Conservation (phyloP, 306 rosid genomes). For the Cucurbita ficifolia region DNA sequence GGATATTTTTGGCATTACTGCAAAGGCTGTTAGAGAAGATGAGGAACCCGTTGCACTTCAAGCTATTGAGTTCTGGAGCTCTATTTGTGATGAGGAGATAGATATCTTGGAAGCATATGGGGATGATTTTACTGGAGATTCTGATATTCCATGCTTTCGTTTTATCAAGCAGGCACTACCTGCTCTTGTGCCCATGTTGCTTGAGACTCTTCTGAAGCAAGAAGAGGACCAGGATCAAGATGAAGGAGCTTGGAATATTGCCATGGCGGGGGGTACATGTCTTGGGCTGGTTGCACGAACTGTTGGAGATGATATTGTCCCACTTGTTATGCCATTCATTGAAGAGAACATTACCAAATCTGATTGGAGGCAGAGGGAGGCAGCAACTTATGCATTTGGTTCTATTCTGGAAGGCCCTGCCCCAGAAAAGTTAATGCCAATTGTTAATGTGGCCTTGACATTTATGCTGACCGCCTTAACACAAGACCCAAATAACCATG, state of each 20-base stretch:
- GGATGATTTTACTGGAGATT: slow-evolving; percentile 65
- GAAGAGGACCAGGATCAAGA: slow-evolving; percentile 97
- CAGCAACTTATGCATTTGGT: slow-evolving; percentile 93
- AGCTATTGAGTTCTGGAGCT: slow-evolving; percentile 92
- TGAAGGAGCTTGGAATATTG: slow-evolving; percentile 97
- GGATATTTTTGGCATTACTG: slow-evolving; percentile 67
- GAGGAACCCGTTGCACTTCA: slow-evolving; percentile 91
- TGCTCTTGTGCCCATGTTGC: slow-evolving; percentile 64
- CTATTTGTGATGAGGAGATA: slow-evolving; percentile 89
- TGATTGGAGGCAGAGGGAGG: slow-evolving; percentile 95
- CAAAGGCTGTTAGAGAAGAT: slow-evolving; percentile 84
- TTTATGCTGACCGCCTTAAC: slow-evolving; percentile 74
- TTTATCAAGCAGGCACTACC: slow-evolving; percentile 85
- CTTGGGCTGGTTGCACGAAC: slow-evolving; percentile 87
- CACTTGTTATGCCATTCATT: slow-evolving; percentile 84
- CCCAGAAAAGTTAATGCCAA: slow-evolving; percentile 69
- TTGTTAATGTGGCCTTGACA: slow-evolving; percentile 57
- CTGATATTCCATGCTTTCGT: slow-evolving; percentile 70
- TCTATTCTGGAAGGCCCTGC: slow-evolving; percentile 92
- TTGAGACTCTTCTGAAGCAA: slow-evolving; percentile 78
- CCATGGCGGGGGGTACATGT: slow-evolving; percentile 99
- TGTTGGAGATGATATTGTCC: slow-evolving; percentile 81
- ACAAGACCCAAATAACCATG: slow-evolving; percentile 75
- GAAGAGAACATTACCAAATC: slow-evolving; percentile 78
- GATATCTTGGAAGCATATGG: slow-evolving; percentile 85